Conservation (phyloP, 2,329 filamentous ascomycete species). For the Ophiocordyceps sinensis region DNA sequence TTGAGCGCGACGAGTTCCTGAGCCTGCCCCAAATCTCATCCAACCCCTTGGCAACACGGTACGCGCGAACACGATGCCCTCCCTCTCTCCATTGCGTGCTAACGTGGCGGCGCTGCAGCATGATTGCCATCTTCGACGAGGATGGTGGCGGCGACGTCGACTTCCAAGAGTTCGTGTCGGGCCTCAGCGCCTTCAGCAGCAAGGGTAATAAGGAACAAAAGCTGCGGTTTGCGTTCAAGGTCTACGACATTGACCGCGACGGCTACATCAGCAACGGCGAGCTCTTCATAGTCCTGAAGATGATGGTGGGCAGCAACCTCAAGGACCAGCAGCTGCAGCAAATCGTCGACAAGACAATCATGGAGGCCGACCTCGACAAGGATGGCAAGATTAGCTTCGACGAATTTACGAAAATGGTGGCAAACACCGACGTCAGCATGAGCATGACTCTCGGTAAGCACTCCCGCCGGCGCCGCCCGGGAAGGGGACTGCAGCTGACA, state of each 20-base stretch:
- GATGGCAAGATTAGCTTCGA: constrained; percentile 99
- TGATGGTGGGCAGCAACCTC: constrained; percentile 99
- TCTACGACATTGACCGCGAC: constrained; percentile 98
- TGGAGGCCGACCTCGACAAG: constrained; percentile 92
- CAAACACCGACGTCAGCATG: constrained; percentile 73
- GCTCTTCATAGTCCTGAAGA: constrained; percentile 98
- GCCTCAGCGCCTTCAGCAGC: constrained; percentile 86
- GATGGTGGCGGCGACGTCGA: constrained; percentile 96
- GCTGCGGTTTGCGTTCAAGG: constrained; percentile 93
- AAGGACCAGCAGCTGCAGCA: constrained; percentile 98
- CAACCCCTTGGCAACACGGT: constrained; percentile 93
- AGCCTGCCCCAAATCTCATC: constrained; percentile 94
- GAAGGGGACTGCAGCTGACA: background rate
- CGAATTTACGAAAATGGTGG: constrained; percentile 98
- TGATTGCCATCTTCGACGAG: constrained; percentile 99
- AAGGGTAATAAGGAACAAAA: constrained; percentile 99
- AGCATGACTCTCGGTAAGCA: constrained; percentile 55
- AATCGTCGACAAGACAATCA: constrained; percentile 99
- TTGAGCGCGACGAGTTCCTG: constrained; percentile 96
- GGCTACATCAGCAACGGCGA: constrained; percentile 98
- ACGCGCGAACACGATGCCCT: constrained; percentile 11
- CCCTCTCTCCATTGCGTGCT: background rate
- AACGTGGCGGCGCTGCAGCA: constrained; percentile 34
- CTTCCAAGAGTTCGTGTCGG: constrained; percentile 96
- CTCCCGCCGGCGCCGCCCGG: background rate